Conservation (phyloP, 139 green algal genomes). For the Chlorokybus atmophyticus region DNA sequence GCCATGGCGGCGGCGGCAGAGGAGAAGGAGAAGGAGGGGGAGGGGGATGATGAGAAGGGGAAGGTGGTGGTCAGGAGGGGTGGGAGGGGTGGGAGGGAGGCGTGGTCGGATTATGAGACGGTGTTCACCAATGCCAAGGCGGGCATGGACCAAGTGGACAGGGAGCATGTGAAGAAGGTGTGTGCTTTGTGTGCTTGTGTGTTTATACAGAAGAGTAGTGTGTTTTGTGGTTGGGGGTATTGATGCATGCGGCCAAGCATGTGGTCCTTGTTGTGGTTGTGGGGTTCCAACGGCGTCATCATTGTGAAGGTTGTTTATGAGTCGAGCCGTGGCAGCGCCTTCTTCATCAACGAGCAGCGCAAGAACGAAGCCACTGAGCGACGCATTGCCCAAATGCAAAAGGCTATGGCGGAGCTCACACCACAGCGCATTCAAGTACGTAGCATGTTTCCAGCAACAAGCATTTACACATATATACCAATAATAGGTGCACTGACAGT, state of each 20-base stretch:
- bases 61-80: no score
- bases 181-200: no score
- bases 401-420: no score
- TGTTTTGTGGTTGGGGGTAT: no score
- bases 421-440: no score
- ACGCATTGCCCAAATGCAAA: constrained; percentile 32
- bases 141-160: neutral
- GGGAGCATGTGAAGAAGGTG: neutral
- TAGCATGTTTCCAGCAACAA: no score
- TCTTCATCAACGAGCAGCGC: constrained; percentile 82
- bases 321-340: constrained; percentile 68
- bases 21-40: no score
- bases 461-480: no score
- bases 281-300: constrained; percentile 11
- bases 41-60: no score
- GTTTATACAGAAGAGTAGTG: no score
- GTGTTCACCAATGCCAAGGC: constrained; percentile 91
- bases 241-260: neutral
- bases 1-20: no score
- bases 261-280: neutral
- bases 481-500: no score
- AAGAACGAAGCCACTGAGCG: constrained; percentile 52
- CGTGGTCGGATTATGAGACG: constrained; percentile 49
- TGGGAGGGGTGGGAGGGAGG: neutral
- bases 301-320: constrained; percentile 78